Evolutionary conservation across 192 early-diverging fungal species (phyloP).

Genomic region (Neocallimastix lanati): DNA sequence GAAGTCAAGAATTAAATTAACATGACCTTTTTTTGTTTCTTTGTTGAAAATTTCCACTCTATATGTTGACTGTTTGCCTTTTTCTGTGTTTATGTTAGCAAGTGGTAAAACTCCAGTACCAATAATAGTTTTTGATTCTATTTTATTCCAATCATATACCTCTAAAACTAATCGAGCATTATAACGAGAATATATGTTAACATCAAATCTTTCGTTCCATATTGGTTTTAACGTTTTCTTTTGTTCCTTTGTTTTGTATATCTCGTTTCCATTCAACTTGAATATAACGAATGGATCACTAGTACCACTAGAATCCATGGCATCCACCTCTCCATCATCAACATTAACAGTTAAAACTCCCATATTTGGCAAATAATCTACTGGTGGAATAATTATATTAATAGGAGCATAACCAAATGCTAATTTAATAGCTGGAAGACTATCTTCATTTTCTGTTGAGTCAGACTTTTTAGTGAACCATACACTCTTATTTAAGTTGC

Average conservation of each 20-base stretch:
- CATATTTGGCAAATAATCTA: slow-evolving; percentile 34
- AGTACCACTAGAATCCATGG: slow-evolving; percentile 48
- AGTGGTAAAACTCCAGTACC: not conserved
- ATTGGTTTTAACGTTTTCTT: slow-evolving; percentile 58
- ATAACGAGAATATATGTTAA: slow-evolving; percentile 16
- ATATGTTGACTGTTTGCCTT: too few relatives aligned
- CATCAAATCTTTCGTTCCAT: slow-evolving; percentile 43
- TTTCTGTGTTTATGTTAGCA: not conserved
- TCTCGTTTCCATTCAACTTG: slow-evolving; percentile 21
- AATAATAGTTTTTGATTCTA: not conserved
- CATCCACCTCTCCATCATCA: slow-evolving; percentile 32
- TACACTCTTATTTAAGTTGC: not conserved
- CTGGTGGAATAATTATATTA: slow-evolving; percentile 15
- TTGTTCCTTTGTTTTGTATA: slow-evolving; percentile 44
- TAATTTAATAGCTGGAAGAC: not conserved
- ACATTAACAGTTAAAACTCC: slow-evolving; percentile 44
- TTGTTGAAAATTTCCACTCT: too few relatives aligned
- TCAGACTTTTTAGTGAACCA: too few relatives aligned
- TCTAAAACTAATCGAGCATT: not conserved
- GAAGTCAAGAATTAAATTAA: not conserved
- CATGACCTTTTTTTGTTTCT: too few relatives aligned
- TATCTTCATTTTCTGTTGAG: too few relatives aligned
- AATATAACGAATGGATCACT: slow-evolving; percentile 50
- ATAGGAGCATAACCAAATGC: slow-evolving; percentile 19
- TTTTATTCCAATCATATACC: not conserved